Base-by-base conservation (phyloP, 2,329 filamentous ascomycete species). In the Fusarium hostae region DNA sequence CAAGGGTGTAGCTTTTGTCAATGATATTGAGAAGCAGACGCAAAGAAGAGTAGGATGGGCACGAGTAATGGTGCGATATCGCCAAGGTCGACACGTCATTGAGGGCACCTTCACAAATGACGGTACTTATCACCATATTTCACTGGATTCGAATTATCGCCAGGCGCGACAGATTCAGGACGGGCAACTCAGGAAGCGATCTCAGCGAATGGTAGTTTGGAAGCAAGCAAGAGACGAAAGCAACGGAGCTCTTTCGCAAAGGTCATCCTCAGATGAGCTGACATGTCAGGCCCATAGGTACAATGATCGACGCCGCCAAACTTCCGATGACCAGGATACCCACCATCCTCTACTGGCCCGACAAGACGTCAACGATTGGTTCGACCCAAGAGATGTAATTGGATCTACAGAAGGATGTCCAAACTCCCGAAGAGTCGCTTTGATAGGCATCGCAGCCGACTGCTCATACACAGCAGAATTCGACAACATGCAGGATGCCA, bases 371-470 rank as follows among this genome's bases (percentile, higher is more conserved):
- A 52, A 35, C n/a, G 55, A 48, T 34, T 58, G 51, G 24, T 52
- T 54, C 1, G 52, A 75, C 10, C 65, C 69, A 0, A 52, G 26
- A 6, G 48, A 71, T 5, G 54, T 59, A 16, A 94, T 97, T 76
- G 94, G 94, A 39, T 90, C 87, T 59, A 93, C 91, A 1, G 78
- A 82, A 9, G 95, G 95, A 52, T 98, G 94, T 77, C 94, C 94
- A 10, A 89, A 86, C 2, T 92, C 92, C 8, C 88, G 93, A 68
- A 93, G 91, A 79, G 93, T 97, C 34, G 94, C 95, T 2, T 85
- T 97, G 44, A 88, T 98, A n/a, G 95, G 95, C n/a, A 88, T 97
- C 26, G 94, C 94, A 8, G 94, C 93, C 1, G 94, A 98, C 79
- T 98, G 94, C 82, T 91, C 89, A 9, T 97, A 97, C 77, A 93